Percentiles rank a stretch among this genome's conserved stretches.
Conservation (phyloP, 2,329 filamentous ascomycete genomes). For the Diaporthe eres region DNA sequence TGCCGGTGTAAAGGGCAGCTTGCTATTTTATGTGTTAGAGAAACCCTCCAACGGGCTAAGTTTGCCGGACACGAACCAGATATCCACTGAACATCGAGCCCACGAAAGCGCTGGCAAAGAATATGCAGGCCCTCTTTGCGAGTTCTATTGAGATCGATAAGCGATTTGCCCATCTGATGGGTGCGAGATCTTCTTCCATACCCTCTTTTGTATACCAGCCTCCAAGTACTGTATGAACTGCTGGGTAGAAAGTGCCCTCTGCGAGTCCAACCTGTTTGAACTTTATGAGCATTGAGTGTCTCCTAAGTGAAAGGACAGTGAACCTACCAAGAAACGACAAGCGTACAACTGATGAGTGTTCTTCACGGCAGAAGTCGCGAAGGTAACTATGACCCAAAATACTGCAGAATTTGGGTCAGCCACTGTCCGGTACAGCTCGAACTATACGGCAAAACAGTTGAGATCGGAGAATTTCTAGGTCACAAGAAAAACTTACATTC, state of each 20-base stretch:
- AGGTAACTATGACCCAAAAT: conserved; percentile 42
- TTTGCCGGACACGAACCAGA: conserved; percentile 13
- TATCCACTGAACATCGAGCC: conserved; percentile 42
- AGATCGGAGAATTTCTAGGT: too few relatives aligned
- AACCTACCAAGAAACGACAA: conserved; percentile 40
- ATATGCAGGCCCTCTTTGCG: conserved; percentile 41
- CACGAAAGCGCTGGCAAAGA: conserved; percentile 41
- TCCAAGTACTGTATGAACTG: conserved; percentile 41
- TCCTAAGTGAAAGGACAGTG: not conserved
- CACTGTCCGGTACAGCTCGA: too few relatives aligned
- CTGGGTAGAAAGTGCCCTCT: conserved; percentile 43
- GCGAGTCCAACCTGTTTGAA: conserved; percentile 38
- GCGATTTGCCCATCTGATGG: too few relatives aligned
- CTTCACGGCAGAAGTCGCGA: conserved; percentile 41
- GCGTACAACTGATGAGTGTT: conserved; percentile 40
- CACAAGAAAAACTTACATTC: conserved; percentile 15
- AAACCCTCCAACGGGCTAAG: not conserved
- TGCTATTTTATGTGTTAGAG: conserved; percentile 37
- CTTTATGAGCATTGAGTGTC: not conserved
- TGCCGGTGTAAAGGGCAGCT: conserved; percentile 46
- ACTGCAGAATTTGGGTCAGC: not conserved
- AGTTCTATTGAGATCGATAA: conserved; percentile 17
- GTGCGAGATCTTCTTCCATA: not conserved
- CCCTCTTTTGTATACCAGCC: conserved; percentile 42
- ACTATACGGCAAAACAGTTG: too few relatives aligned